A percentile compares a stretch with the other conserved stretches of the same genome.
Conservation (phyloP, 805 yeast species). For the Spathaspora boniae region DNA sequence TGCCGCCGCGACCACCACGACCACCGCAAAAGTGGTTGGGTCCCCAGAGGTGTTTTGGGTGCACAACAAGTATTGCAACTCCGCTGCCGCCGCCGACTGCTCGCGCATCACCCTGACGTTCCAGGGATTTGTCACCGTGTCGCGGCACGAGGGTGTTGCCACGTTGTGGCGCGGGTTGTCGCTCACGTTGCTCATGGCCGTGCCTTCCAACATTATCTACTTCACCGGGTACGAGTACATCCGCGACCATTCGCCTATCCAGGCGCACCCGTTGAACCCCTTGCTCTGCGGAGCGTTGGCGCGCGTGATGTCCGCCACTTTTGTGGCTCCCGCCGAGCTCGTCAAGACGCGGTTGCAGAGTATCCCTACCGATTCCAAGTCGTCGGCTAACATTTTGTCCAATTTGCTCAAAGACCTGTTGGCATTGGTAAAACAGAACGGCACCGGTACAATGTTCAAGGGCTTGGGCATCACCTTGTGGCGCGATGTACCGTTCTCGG, state of each 20-base stretch:
- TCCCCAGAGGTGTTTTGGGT: constrained; percentile 33
- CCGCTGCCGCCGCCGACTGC: constrained; percentile 34
- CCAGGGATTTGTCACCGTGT: constrained; percentile 67
- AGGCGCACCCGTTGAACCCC: constrained; percentile 61
- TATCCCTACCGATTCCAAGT: constrained; percentile 52
- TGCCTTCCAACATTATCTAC: constrained; percentile 90
- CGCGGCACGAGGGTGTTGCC: constrained; percentile 65
- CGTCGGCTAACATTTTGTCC: constrained; percentile 29
- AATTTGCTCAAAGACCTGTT: constrained; percentile 53
- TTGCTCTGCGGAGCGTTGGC: constrained; percentile 83
- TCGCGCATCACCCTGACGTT: constrained; percentile 62
- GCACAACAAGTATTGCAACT: constrained; percentile 32
- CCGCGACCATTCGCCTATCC: constrained; percentile 60
- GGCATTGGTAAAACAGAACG: constrained; percentile 50
- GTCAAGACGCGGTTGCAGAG: constrained; percentile 87
- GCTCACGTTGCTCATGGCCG: constrained; percentile 78
- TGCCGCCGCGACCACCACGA: constrained; percentile 30
- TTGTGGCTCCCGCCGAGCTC: constrained; percentile 83
- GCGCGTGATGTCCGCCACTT: constrained; percentile 76
- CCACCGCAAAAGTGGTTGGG: constrained; percentile 22
- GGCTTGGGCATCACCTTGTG: constrained; percentile 87
- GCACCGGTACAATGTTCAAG: constrained; percentile 66
- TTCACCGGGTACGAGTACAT: constrained; percentile 90
- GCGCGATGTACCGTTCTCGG: constrained; percentile 97
- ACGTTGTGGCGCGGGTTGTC: constrained; percentile 90